Evolutionary conservation across 2,329 filamentous ascomycete genomes (phyloP).

Genomic region (Xylaria sp.): DNA sequence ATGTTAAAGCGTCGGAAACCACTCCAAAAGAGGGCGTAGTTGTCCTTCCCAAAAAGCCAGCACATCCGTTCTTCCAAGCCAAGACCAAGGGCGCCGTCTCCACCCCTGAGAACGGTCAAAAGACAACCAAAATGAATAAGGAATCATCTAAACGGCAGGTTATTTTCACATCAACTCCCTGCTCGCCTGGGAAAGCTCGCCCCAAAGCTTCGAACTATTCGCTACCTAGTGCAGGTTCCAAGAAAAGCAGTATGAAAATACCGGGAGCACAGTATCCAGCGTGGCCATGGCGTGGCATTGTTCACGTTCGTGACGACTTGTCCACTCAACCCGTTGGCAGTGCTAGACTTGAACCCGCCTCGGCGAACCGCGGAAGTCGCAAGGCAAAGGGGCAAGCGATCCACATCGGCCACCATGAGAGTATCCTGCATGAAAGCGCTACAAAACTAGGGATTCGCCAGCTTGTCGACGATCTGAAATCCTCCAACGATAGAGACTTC

Average conservation of each 20-base stretch:
- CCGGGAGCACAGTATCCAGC: constrained; percentile 73
- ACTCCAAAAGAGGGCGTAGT: constrained; percentile 37
- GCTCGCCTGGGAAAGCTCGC: constrained; percentile 60
- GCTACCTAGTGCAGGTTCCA: constrained; percentile 58
- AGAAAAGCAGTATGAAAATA: constrained; percentile 64
- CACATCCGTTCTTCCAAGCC: constrained; percentile 75
- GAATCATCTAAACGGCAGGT: constrained; percentile 51
- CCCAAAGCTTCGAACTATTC: constrained; percentile 48
- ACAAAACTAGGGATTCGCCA: constrained; percentile 55
- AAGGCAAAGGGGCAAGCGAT: constrained; percentile 64
- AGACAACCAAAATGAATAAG: constrained; percentile 43
- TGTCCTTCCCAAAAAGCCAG: constrained; percentile 38
- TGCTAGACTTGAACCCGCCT: not conserved
- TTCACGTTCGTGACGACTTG: constrained; percentile 68
- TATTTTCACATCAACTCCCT: constrained; percentile 65
- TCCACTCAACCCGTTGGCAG: not conserved
- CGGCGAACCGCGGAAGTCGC: constrained; percentile 44
- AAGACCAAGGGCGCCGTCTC: constrained; percentile 55
- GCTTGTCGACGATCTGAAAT: constrained; percentile 50
- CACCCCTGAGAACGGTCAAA: constrained; percentile 40
- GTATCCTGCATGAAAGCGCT: constrained; percentile 53
- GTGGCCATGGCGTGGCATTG: constrained; percentile 76
- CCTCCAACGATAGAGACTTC: constrained; percentile 55
- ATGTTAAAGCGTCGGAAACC: not conserved
- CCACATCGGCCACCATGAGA: constrained; percentile 56